Conservation (phyloP, 2,329 filamentous ascomycete species). For the Zopfia rhizophila region DNA sequence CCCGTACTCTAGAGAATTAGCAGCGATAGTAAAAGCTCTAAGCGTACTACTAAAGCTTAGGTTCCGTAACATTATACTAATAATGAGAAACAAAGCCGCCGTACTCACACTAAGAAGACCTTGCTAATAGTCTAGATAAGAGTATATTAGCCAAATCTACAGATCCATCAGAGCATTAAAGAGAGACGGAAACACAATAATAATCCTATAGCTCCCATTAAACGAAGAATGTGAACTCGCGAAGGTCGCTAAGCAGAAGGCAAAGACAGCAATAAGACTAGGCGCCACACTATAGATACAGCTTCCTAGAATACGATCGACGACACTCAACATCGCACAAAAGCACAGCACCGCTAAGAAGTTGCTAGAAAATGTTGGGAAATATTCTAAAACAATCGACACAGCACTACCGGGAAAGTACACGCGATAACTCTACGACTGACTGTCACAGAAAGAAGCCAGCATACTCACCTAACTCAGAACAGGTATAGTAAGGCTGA, state of each 20-base stretch:
- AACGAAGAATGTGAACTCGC: conserved; percentile 22
- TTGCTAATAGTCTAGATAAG: conserved; percentile 15
- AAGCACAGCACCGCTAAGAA: conserved; percentile 19
- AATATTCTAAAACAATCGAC: conserved; percentile 17
- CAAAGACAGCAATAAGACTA: conserved; percentile 14
- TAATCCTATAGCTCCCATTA: conserved; percentile 18
- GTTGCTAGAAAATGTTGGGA: conserved; percentile 15
- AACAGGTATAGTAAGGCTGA: conserved; percentile 20
- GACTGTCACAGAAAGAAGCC: conserved; percentile 15
- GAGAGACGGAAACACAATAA: conserved; percentile 18
- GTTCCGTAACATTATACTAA: conserved; percentile 19
- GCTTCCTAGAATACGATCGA: conserved; percentile 16
- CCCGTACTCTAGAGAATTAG: conserved; percentile 13
- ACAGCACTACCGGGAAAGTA: conserved; percentile 20
- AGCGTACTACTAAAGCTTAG: conserved; percentile 14
- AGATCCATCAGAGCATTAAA: conserved; percentile 13
- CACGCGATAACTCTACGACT: conserved; percentile 16
- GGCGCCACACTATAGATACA: conserved; percentile 13
- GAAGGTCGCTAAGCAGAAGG: conserved; percentile 16
- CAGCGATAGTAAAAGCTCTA: conserved; percentile 14
- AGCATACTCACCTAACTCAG: conserved; percentile 18
- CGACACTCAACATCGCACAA: conserved; percentile 16
- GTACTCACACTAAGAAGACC: conserved; percentile 22
- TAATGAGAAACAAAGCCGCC: conserved; percentile 19
- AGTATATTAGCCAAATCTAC: conserved; percentile 17